Evolutionary conservation across 2,329 filamentous ascomycete genomes (phyloP), one percentile per base, ranked within the genome.

Genomic region (Rhynchosporium secalis): DNA sequence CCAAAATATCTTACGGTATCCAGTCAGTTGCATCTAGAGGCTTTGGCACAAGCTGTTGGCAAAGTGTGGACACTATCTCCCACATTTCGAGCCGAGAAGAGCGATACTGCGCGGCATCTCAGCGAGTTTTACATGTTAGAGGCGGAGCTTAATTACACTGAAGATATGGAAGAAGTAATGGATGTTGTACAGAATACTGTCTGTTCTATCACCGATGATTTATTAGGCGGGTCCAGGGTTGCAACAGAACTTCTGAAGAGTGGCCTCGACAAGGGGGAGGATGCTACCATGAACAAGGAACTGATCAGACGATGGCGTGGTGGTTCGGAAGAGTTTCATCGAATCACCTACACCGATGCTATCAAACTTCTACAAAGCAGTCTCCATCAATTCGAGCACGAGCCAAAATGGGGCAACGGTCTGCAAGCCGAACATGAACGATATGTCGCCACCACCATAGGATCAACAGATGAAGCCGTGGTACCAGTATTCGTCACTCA

Each of bases 71-170:
- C 93, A 1, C 78, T 99, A 10, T 95, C 93, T 4, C 95, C 95
- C 2, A 96, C 92, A 0, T 99, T 99, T 73, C 86, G 95, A 43
- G 95, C 95, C 3, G 95, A 97, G 75, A 88, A 87, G 73, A 97
- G 92, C 76, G 93, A 98, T 72, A 98, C 95, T 0, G 88, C 92
- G 5, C 87, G 95, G 33, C 95, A 99, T 76, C 80, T 99, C 65
- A 96, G 92, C 78, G 95, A 99, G 73, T 98, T 99, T 72, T 98
- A 98, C 78, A 98, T 99, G 95, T 84, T 99, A 2, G 95, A 99
- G 76, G 93, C 88, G 15, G 95, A 99, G 76, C 80, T 93, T 74
- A 88, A 86, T 71, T 96, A 96, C 74, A 84, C 88, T 47, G 81
- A 90, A 52, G 79, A 86, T 66, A 80, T 96, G 67, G 78, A 83